Percentiles rank a stretch among this genome's conserved stretches.
Conservation (phyloP, 225 moss, liverwort and hornwort genomes). For the Sphagnum contortum region DNA sequence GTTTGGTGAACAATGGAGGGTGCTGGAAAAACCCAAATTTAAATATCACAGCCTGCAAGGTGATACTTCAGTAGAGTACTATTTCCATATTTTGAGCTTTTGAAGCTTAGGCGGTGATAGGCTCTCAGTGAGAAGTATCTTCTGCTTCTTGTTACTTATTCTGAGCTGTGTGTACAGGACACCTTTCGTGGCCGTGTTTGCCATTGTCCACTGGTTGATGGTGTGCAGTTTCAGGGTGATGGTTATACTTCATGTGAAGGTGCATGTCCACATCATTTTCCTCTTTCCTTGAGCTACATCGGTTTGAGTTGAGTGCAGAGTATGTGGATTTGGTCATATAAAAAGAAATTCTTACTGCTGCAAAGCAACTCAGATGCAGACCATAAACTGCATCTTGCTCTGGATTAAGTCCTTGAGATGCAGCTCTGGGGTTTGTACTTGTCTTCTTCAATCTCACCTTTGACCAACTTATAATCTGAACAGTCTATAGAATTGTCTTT, state of each 20-base stretch:
- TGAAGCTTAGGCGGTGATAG: too few relatives aligned
- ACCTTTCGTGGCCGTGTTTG: constrained; percentile 74
- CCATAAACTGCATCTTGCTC: too few relatives aligned
- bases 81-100: too few relatives aligned
- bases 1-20: constrained; percentile 57
- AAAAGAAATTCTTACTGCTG: neutral
- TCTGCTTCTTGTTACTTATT: neutral
- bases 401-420: too few relatives aligned
- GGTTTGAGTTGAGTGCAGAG: neutral
- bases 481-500: too few relatives aligned
- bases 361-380: neutral
- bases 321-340: neutral
- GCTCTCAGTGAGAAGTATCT: too few relatives aligned
- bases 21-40: constrained; percentile 51
- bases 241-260: constrained; percentile 65
- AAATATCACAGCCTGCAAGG: constrained; percentile 59
- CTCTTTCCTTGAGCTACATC: neutral
- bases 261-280: constrained; percentile 1
- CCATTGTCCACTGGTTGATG: constrained; percentile 62
- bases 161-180: constrained; percentile 21
- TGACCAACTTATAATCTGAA: neutral
- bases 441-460: neutral
- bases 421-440: too few relatives aligned
- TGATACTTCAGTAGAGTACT: neutral
- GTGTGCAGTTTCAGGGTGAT: constrained; percentile 75